These are phyloP conservation scores for Hygrocybe coccinea DNA, from an alignment of 768 basidiomycete genomes.

Conservation along the genomic window DNA sequence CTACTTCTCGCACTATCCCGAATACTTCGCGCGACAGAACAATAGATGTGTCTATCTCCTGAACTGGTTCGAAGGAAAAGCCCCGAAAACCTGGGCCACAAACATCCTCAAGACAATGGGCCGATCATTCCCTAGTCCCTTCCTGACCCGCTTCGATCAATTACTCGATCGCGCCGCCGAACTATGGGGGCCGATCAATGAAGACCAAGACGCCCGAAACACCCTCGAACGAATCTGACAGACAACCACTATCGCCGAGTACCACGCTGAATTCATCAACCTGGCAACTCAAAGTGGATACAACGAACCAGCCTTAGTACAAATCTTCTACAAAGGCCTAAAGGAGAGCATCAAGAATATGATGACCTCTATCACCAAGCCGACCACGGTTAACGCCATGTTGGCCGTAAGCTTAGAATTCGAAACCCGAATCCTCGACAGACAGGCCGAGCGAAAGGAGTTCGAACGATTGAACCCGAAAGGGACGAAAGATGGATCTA, in stretches of 20 bases:
- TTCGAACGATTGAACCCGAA: background rate
- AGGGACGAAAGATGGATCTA: background rate
- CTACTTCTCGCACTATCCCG: too few relatives aligned
- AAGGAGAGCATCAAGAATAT: background rate
- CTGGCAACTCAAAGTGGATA: background rate
- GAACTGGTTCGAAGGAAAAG: too few relatives aligned
- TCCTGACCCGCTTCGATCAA: too few relatives aligned
- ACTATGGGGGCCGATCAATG: too few relatives aligned
- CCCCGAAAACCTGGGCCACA: too few relatives aligned
- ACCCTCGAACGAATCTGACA: background rate
- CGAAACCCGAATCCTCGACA: background rate
- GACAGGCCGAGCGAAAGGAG: background rate
- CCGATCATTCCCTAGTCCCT: too few relatives aligned
- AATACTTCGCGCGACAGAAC: too few relatives aligned
- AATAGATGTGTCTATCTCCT: too few relatives aligned
- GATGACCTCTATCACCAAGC: background rate
- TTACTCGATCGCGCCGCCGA: too few relatives aligned
- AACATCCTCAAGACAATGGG: too few relatives aligned
- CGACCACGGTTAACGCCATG: background rate
- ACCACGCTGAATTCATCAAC: background rate
- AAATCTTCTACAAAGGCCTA: background rate
- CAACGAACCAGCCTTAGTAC: background rate
- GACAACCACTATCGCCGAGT: background rate
- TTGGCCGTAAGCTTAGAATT: background rate
- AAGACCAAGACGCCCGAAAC: too few relatives aligned